Conservation (phyloP, 1,284 basidiomycete species). For the Papiliotrema laurentii region DNA sequence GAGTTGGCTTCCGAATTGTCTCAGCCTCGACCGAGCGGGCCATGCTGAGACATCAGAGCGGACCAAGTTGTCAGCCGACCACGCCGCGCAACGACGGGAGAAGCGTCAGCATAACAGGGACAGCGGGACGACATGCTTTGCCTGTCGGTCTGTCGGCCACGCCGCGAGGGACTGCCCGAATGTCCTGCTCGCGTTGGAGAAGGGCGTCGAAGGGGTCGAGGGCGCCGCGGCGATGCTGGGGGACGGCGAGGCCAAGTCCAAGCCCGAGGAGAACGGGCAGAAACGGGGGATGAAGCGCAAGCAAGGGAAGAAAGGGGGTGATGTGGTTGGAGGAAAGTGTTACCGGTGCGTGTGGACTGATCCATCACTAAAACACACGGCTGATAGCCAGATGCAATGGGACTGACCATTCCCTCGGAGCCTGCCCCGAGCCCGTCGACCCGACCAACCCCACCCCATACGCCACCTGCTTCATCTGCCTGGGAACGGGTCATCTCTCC, state of each 20-base stretch:
- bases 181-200: constrained; percentile 35
- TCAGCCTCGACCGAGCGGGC: background rate
- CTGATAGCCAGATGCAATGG: constrained; percentile 68
- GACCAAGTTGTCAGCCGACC: constrained; percentile 20
- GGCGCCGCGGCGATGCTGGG: constrained; percentile 25
- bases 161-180: constrained; percentile 76
- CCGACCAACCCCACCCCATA: constrained; percentile 70
- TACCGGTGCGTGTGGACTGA: constrained; percentile 71
- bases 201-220: constrained; percentile 22
- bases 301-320: constrained; percentile 38
- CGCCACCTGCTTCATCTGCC: constrained; percentile 89
- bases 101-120: constrained; percentile 62
- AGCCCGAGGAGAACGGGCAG: constrained; percentile 23
- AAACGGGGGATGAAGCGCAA: constrained; percentile 37
- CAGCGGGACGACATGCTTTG: constrained; percentile 70
- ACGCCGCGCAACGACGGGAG: constrained; percentile 61
- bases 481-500: constrained; percentile 72
- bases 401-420: constrained; percentile 67
- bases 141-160: constrained; percentile 80
- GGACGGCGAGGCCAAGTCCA: constrained; percentile 13
- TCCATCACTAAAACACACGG: no score
- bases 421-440: constrained; percentile 65
- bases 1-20: constrained; percentile 13
- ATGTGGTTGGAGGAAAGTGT: constrained; percentile 63
- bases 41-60: constrained; percentile 16